Conservation (phyloP, 116 monocot genomes). For the Trichopus zeylanicus region DNA sequence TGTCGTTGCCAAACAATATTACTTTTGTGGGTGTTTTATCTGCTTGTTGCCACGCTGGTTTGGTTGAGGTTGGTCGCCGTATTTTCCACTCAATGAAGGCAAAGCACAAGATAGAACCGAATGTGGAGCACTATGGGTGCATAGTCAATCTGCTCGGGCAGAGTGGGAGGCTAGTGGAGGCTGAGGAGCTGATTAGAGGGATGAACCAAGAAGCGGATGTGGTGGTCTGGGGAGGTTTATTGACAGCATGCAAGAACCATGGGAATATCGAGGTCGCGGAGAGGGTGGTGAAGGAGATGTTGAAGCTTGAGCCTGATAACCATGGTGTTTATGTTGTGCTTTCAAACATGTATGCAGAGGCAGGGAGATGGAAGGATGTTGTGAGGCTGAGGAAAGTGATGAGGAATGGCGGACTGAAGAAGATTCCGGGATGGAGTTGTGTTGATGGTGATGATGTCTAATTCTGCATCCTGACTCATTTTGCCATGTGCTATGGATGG, state of each 20-base stretch:
- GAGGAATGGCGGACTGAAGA: constrained; percentile 40
- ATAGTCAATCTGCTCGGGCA: constrained; percentile 73
- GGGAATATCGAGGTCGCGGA: constrained; percentile 54
- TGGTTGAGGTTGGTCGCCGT: constrained; percentile 30
- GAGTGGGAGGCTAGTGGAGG: constrained; percentile 46
- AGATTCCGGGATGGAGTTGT: constrained; percentile 64
- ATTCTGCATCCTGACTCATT: no score
- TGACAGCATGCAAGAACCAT: constrained; percentile 47
- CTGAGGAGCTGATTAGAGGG: constrained; percentile 39
- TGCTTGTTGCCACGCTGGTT: constrained; percentile 53
- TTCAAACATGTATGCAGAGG: constrained; percentile 73
- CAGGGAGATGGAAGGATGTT: constrained; percentile 61
- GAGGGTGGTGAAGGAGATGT: constrained; percentile 49
- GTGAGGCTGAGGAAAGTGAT: constrained; percentile 47
- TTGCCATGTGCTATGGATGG: no score
- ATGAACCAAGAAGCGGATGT: constrained; percentile 56
- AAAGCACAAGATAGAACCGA: constrained; percentile 34
- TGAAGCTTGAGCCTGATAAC: constrained; percentile 47
- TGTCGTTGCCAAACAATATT: constrained; percentile 36
- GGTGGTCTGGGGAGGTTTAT: constrained; percentile 54
- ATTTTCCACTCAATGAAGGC: constrained; percentile 46
- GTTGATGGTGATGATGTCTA: constrained; percentile 29
- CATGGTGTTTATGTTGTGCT: constrained; percentile 66
- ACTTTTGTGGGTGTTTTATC: constrained; percentile 64
- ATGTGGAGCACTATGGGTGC: constrained; percentile 65